Evolutionary conservation across 2,329 filamentous ascomycete genomes (phyloP).

Genomic region (Alternaria metachromatica): DNA sequence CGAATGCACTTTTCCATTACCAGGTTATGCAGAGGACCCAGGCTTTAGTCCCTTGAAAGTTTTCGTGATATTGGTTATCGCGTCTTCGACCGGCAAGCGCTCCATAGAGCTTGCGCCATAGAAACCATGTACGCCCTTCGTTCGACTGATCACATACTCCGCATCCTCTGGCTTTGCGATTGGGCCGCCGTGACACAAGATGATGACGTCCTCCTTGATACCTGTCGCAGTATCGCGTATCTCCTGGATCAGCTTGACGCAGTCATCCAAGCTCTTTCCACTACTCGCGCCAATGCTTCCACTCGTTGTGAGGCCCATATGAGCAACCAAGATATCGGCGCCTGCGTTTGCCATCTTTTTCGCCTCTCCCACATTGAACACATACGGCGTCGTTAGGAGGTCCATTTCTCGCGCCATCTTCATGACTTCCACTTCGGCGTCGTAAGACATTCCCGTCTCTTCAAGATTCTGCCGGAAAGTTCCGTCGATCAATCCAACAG

Average conservation of each 20-base stretch:
- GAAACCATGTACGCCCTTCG: constrained; percentile 72
- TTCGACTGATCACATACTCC: constrained; percentile 65
- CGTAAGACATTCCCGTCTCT: constrained; percentile 75
- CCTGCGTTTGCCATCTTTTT: constrained; percentile 68
- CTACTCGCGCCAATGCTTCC: constrained; percentile 70
- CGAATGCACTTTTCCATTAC: not conserved
- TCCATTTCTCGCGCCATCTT: constrained; percentile 64
- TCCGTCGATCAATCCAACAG: constrained; percentile 73
- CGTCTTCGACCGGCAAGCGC: constrained; percentile 70
- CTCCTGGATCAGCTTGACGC: constrained; percentile 65
- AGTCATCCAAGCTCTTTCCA: constrained; percentile 69
- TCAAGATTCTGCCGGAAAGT: constrained; percentile 71
- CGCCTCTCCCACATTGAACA: constrained; percentile 69
- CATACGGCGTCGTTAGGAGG: constrained; percentile 73
- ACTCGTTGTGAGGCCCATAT: constrained; percentile 71
- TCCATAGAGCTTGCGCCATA: constrained; percentile 76
- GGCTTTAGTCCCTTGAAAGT: constrained; percentile 57
- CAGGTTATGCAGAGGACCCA: not conserved
- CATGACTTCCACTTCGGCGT: constrained; percentile 71
- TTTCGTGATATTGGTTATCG: constrained; percentile 65
- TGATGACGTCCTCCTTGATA: constrained; percentile 66
- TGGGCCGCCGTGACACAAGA: constrained; percentile 74
- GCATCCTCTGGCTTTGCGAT: constrained; percentile 70
- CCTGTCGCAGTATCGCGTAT: constrained; percentile 67
- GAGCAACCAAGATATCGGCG: constrained; percentile 71